Evolutionary conservation across 169 alveolate genomes (phyloP).

Genomic region (Cryptosporidium xiaoi): DNA sequence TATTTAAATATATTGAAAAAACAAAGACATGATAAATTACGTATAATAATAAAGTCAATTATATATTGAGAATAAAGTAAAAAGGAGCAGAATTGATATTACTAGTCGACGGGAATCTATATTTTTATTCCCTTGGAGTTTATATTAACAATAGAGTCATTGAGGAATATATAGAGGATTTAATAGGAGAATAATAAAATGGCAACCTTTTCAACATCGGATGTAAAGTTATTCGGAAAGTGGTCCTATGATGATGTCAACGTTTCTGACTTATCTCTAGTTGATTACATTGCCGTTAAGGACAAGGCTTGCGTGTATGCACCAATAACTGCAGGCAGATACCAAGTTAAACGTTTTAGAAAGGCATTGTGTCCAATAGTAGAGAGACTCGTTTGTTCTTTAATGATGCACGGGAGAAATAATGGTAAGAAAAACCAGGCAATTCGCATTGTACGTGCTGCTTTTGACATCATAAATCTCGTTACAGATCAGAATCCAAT

Average conservation of each 20-base stretch:
- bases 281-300: slow-evolving; percentile 93
- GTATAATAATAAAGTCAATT: no score
- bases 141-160: no score
- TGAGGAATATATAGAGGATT: no score
- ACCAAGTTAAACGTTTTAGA: slow-evolving; percentile 97
- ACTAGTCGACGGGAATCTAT: no score
- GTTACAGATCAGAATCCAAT: slow-evolving; percentile 98
- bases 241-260: slow-evolving; percentile 97
- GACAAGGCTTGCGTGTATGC: slow-evolving; percentile 95
- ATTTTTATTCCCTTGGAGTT: no score
- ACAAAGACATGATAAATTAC: no score
- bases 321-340: slow-evolving; percentile 99
- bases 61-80: no score
- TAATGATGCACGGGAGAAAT: slow-evolving; percentile 93
- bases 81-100: no score
- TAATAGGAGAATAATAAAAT: not conserved
- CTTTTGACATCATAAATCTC: slow-evolving; percentile 96
- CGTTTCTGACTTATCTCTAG: slow-evolving; percentile 94
- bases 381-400: slow-evolving; percentile 93
- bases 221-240: slow-evolving; percentile 93
- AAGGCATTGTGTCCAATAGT: slow-evolving; percentile 99
- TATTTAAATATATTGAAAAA: no score
- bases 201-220: slow-evolving; percentile 81
- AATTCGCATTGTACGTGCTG: slow-evolving; percentile 96
- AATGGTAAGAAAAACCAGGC: slow-evolving; percentile 99